Evolutionary conservation across 495 filamentous ascomycete species (phyloP).

Genomic region (Xeromyces bisporus): DNA sequence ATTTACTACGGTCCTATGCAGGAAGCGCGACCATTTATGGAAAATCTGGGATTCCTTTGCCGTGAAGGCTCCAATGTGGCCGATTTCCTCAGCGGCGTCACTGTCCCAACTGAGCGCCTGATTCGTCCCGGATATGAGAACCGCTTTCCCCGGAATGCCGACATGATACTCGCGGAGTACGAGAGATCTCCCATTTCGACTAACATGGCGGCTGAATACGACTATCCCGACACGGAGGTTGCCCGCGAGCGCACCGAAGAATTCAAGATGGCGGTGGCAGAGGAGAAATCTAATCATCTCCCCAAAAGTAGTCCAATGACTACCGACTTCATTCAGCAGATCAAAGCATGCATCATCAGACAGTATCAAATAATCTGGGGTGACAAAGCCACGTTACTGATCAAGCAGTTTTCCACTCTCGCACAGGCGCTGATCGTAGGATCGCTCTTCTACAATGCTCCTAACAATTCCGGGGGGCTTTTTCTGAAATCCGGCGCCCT

Average conservation of each 20-base stretch:
- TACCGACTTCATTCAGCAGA: slow-evolving; percentile 38
- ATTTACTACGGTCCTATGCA: slow-evolving; percentile 43
- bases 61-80: slow-evolving; percentile 51
- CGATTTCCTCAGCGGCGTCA: slow-evolving; percentile 54
- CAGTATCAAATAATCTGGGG: slow-evolving; percentile 44
- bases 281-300: slow-evolving; percentile 25
- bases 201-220: slow-evolving; percentile 28
- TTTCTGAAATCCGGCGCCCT: slow-evolving; percentile 37
- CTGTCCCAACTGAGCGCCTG: slow-evolving; percentile 47
- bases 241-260: slow-evolving; percentile 27
- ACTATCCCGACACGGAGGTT: slow-evolving; percentile 27
- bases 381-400: slow-evolving; percentile 40
- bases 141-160: slow-evolving; percentile 30
- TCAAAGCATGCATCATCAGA: slow-evolving; percentile 35
- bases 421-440: slow-evolving; percentile 25
- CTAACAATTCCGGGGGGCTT: slow-evolving; percentile 24
- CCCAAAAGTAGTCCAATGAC: slow-evolving; percentile 35
- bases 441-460: slow-evolving; percentile 24
- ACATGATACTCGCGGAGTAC: slow-evolving; percentile 22
- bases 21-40: slow-evolving; percentile 49
- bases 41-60: slow-evolving; percentile 46
- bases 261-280: slow-evolving; percentile 31
- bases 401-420: slow-evolving; percentile 36
- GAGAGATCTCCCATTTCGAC: slow-evolving; percentile 19
- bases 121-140: slow-evolving; percentile 36